Base-by-base conservation (phyloP, 371 early-diverging fungal genomes). In the Actinomortierella wolfii region DNA sequence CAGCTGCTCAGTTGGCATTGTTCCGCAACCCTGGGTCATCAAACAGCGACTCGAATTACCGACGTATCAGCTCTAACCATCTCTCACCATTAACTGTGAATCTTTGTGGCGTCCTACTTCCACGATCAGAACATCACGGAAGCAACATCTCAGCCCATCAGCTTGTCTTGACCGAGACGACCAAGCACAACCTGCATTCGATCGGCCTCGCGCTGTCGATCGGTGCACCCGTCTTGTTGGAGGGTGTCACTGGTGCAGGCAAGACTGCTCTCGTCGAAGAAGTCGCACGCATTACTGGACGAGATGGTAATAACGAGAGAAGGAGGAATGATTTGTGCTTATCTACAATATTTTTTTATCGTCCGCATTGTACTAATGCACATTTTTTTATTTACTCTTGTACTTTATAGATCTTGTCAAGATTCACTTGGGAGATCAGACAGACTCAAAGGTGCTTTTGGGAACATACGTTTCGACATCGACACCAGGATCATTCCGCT, bases 391-490 rank as follows among this genome's bases (percentile, higher is more conserved):
- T 6, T 17, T 24, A 55, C 29, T 23, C 47, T n/a, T 54, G 18
- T 44, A 51, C n/a, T n/a, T n/a, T n/a, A 25, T 52, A 81, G 92
- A 91, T 59, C 78, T 99, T 11, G 86, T 99, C 42, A 95, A 96
- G 68, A 93, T 99, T 51, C 99, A 99, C 78, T 83, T 99, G 61
- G 98, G 99, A 51, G 99, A 99, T 85, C 97, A 97, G 76, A 98
- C 99, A 1, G 99, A 99, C 68, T 89, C 95, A 45, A 96, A 97
- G 71, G 93, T 96, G 20, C 84, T 99, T 40, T 78, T 99, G 39
- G 99, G 99, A 51, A 97, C 94, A 44, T 99, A 99, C 78, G 92
- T 97, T 9, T 89, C 94, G 17, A 93, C 97, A n/a, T 86, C 92
- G 14, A 87, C 87, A 21, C 97, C 97, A 20, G 97, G 97, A 51